Conservation (phyloP, 1,284 basidiomycete species). For the Pyrrhoderma noxium region DNA sequence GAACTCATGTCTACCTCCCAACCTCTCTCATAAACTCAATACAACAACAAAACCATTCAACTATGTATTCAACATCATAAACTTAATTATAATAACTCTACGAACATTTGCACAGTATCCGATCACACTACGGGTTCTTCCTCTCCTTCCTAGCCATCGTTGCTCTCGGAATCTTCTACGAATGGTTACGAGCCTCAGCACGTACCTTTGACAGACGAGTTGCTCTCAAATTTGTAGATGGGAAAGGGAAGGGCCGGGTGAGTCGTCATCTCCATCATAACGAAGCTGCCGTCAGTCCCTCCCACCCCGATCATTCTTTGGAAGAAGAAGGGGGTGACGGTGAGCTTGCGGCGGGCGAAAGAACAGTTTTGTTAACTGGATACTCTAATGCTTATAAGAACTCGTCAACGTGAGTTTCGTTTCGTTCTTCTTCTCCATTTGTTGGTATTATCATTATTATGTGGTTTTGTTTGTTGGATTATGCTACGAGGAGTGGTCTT, state of each 20-base stretch:
- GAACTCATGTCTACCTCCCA: not conserved
- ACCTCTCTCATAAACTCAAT: not conserved
- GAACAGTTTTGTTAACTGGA: too few species aligned
- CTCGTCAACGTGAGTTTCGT: too few species aligned
- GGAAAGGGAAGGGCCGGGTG: slow-evolving; percentile 38
- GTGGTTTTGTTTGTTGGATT: too few species aligned
- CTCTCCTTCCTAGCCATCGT: slow-evolving; percentile 58
- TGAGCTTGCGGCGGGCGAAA: not conserved
- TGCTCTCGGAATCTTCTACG: slow-evolving; percentile 60
- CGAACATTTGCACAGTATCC: slow-evolving; percentile 35
- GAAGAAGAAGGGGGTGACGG: not conserved
- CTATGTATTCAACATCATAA: too few species aligned
- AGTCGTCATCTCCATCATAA: slow-evolving; percentile 18
- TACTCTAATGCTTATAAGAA: too few species aligned
- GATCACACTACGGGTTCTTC: slow-evolving; percentile 45
- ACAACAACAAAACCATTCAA: not conserved
- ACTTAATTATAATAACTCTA: not conserved
- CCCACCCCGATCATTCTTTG: slow-evolving; percentile 27
- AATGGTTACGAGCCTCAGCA: slow-evolving; percentile 62
- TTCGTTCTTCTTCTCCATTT: too few species aligned
- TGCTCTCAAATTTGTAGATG: slow-evolving; percentile 36
- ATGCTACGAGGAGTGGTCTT: too few species aligned
- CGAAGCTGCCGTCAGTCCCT: slow-evolving; percentile 17
- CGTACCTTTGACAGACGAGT: slow-evolving; percentile 51
- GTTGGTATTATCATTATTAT: too few species aligned